Evolutionary conservation across 805 yeast genomes (phyloP).

Genomic region (Starmerella asiatica): DNA sequence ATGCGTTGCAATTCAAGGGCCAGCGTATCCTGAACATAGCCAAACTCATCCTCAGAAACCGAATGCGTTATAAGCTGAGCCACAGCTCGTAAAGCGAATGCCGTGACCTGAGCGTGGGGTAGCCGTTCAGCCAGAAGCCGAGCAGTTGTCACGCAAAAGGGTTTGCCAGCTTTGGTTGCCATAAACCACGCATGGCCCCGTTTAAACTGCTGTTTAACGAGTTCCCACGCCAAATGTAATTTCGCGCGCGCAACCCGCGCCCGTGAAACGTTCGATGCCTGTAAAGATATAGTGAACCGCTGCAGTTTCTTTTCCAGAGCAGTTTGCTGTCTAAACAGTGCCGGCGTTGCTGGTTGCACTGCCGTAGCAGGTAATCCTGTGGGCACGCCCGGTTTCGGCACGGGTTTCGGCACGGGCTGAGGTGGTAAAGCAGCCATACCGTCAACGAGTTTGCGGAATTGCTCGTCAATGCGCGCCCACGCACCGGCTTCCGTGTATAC

Average conservation of each 20-base stretch:
- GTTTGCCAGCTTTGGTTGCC: constrained; percentile 22
- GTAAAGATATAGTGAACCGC: constrained; percentile 1
- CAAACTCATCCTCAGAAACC: constrained; percentile 28
- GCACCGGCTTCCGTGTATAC: constrained; percentile 27
- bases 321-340: background rate
- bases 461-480: constrained; percentile 25
- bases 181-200: constrained; percentile 12
- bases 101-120: constrained; percentile 21
- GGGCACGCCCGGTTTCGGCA: background rate
- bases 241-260: constrained; percentile 4
- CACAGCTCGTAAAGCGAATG: constrained; percentile 25
- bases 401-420: background rate
- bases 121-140: constrained; percentile 21
- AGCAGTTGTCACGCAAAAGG: constrained; percentile 27
- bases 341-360: background rate
- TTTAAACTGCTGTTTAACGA: background rate
- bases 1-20: constrained; percentile 24
- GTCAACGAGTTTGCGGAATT: constrained; percentile 1
- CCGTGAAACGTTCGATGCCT: constrained; percentile 1
- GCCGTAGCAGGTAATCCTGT: background rate
- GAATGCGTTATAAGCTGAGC: constrained; percentile 26
- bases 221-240: background rate
- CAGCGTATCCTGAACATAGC: constrained; percentile 32
- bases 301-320: constrained; percentile 11
- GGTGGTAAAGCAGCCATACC: too few relatives aligned